Evolutionary conservation across 495 filamentous ascomycete genomes (phyloP).

Genomic region (Massariosphaeria phaeospora): DNA sequence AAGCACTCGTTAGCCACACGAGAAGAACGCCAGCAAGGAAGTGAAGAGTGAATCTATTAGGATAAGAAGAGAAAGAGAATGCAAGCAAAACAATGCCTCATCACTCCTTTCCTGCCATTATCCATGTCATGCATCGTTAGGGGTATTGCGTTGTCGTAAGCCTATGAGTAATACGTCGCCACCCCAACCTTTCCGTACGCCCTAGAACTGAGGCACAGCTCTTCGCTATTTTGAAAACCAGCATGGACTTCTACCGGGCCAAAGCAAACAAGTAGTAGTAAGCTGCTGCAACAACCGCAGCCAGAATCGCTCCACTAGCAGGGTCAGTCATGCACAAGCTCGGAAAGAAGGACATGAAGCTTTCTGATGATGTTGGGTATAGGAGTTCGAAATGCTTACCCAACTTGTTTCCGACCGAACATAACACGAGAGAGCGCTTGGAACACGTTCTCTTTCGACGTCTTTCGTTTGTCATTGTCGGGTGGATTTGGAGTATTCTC

Average conservation of each 20-base stretch:
- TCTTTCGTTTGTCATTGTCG: neutral
- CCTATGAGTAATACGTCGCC: neutral
- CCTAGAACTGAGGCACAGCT: neutral
- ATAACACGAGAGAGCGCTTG: neutral
- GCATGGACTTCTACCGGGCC: neutral
- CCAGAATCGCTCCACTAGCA: slow-evolving; percentile 3
- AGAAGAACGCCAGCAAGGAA: too few species aligned
- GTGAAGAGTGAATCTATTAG: too few species aligned
- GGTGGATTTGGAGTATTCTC: too few species aligned
- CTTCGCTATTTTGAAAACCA: neutral
- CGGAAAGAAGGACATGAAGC: neutral
- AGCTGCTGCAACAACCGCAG: neutral
- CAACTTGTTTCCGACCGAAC: neutral
- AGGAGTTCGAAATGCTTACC: slow-evolving; percentile 2
- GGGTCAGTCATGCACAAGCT: neutral
- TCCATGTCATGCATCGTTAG: neutral
- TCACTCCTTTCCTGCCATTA: too few species aligned
- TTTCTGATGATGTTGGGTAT: neutral
- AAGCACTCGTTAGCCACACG: too few species aligned
- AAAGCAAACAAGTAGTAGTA: slow-evolving; percentile 1
- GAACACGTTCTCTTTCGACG: neutral
- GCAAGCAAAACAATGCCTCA: too few species aligned
- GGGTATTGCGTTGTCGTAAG: neutral
- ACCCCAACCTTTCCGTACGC: neutral
- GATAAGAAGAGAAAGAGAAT: too few species aligned